Evolutionary conservation across 495 filamentous ascomycete genomes (phyloP).

Genomic region (Penicillium ochrochloron): DNA sequence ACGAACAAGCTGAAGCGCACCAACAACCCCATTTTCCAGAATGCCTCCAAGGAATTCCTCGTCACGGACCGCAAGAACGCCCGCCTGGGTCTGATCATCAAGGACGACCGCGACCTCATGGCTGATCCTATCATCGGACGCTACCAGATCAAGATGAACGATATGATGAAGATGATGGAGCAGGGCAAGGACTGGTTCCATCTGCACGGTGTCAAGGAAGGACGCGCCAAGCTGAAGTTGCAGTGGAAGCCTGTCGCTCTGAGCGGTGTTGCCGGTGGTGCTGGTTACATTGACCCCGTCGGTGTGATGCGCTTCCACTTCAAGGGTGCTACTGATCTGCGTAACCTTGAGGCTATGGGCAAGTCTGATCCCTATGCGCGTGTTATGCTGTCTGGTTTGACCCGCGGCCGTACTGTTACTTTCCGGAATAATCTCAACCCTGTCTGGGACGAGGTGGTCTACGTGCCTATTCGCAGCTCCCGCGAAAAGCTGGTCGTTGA

Average conservation of each 20-base stretch:
- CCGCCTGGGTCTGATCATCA: slow-evolving; percentile 87
- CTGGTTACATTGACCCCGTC: slow-evolving; percentile 90
- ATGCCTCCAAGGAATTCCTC: slow-evolving; percentile 88
- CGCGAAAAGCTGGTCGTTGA: slow-evolving; percentile 86
- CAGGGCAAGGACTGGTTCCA: slow-evolving; percentile 98
- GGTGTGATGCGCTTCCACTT: slow-evolving; percentile 96
- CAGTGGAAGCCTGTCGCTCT: slow-evolving; percentile 95
- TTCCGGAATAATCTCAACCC: slow-evolving; percentile 96
- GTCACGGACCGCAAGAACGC: slow-evolving; percentile 91
- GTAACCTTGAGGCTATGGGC: slow-evolving; percentile 92
- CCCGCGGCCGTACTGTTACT: slow-evolving; percentile 89
- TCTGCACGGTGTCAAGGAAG: slow-evolving; percentile 77
- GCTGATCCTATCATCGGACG: slow-evolving; percentile 85
- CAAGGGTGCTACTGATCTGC: slow-evolving; percentile 76
- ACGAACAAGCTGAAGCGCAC: slow-evolving; percentile 92
- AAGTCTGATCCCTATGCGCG: slow-evolving; percentile 96
- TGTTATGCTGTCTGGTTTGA: slow-evolving; percentile 84
- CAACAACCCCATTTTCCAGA: slow-evolving; percentile 93
- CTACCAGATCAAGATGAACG: slow-evolving; percentile 92
- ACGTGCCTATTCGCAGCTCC: slow-evolving; percentile 86
- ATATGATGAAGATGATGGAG: slow-evolving; percentile 87
- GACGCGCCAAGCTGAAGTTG: slow-evolving; percentile 83
- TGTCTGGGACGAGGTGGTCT: slow-evolving; percentile 94
- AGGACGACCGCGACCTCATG: slow-evolving; percentile 86
- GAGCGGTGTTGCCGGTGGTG: slow-evolving; percentile 73